A percentile compares a stretch with the other conserved stretches of the same genome.
Evolutionary conservation across 306 rosid species (phyloP).

Genomic region (Mimosa pudica): DNA sequence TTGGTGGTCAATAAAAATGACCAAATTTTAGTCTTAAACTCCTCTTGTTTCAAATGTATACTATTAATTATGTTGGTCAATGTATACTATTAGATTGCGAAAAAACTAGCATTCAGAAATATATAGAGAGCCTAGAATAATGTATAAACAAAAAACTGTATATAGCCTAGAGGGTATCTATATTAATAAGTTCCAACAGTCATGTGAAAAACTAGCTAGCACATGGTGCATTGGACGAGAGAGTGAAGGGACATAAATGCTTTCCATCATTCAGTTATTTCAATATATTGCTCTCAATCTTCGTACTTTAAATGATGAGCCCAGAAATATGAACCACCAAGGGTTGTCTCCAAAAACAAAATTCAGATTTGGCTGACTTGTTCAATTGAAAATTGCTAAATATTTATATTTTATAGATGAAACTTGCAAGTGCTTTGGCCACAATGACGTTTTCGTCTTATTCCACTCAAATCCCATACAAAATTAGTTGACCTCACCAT

Average conservation of each 20-base stretch:
- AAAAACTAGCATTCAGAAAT: too few species aligned
- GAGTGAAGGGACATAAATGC: neutral
- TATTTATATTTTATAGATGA: neutral
- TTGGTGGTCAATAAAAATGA: too few species aligned
- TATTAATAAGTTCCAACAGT: neutral
- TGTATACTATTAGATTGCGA: too few species aligned
- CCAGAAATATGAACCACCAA: neutral
- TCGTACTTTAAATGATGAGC: neutral
- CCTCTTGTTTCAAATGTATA: too few species aligned
- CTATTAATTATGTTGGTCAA: too few species aligned
- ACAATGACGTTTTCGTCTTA: neutral
- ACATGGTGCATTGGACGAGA: neutral
- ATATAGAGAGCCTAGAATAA: too few species aligned
- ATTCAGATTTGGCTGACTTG: neutral
- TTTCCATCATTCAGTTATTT: neutral
- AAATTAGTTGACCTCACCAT: neutral
- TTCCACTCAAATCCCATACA: neutral
- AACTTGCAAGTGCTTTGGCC: constrained; percentile 9
- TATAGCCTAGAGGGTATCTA: neutral
- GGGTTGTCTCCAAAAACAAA: neutral
- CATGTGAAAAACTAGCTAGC: neutral
- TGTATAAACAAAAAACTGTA: too few species aligned
- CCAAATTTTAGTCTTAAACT: too few species aligned
- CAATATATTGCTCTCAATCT: neutral
- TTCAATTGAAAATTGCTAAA: neutral